Conservation (phyloP, 805 yeast species). For the Naumovozyma castellii region DNA sequence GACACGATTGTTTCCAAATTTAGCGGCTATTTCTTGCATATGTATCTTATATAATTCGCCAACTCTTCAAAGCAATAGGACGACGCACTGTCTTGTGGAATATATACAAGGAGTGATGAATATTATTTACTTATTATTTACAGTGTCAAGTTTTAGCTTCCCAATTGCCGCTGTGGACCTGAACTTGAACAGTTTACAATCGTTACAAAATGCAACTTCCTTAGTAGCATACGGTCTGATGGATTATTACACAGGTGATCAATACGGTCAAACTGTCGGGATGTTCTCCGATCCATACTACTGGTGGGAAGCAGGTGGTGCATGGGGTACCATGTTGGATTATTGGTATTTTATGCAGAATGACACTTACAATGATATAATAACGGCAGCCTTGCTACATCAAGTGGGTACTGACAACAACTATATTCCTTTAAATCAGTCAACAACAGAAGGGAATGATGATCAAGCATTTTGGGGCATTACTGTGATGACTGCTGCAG, state of each 20-base stretch:
- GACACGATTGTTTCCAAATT: background rate
- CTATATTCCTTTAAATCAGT: slow-evolving; percentile 78
- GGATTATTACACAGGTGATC: slow-evolving; percentile 68
- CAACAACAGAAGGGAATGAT: slow-evolving; percentile 90
- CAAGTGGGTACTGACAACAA: slow-evolving; percentile 67
- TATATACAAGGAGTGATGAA: background rate
- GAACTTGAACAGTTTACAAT: slow-evolving; percentile 22
- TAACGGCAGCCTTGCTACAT: slow-evolving; percentile 51
- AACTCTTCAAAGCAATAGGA: too few relatives aligned
- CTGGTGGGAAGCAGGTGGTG: slow-evolving; percentile 98
- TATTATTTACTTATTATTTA: too few relatives aligned
- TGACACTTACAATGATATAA: slow-evolving; percentile 47
- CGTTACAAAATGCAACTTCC: slow-evolving; percentile 42
- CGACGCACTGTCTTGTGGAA: background rate
- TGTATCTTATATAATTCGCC: too few relatives aligned
- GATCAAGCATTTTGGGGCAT: slow-evolving; percentile 97
- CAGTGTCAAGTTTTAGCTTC: background rate
- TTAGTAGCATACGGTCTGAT: slow-evolving; percentile 57
- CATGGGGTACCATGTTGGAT: slow-evolving; percentile 78
- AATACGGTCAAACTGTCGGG: slow-evolving; percentile 69
- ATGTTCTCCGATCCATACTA: slow-evolving; percentile 82
- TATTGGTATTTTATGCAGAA: slow-evolving; percentile 62
- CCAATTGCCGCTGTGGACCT: slow-evolving; percentile 1
- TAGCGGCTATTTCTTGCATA: background rate
- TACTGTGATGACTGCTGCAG: slow-evolving; percentile 84